These are phyloP conservation scores for Fusarium palustre DNA, from an alignment of 2,329 filamentous ascomycete genomes.

Conservation along the genomic window DNA sequence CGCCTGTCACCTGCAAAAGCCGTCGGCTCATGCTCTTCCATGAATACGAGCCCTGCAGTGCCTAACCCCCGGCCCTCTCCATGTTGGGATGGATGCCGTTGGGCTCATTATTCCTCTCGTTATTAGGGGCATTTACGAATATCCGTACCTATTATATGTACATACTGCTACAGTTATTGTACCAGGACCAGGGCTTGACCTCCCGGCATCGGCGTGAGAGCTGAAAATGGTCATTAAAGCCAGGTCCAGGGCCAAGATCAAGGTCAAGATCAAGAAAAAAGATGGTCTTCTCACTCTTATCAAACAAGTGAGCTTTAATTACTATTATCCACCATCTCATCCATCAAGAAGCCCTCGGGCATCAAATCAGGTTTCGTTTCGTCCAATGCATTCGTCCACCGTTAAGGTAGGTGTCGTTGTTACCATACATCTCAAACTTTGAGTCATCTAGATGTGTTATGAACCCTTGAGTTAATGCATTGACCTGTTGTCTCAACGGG, in stretches of 20 bases:
- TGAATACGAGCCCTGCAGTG: slow-evolving; percentile 44
- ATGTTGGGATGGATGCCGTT: slow-evolving; percentile 4
- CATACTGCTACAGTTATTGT: slow-evolving; percentile 3
- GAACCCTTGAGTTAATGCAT: slow-evolving; percentile 38
- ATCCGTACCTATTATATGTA: background rate
- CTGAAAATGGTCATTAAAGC: slow-evolving; percentile 40
- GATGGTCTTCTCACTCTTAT: slow-evolving; percentile 24
- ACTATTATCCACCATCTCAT: slow-evolving; percentile 3
- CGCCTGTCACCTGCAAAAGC: slow-evolving; percentile 43
- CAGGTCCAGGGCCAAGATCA: slow-evolving; percentile 10
- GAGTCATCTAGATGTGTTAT: slow-evolving; percentile 14
- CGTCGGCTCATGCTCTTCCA: slow-evolving; percentile 32
- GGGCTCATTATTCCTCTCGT: background rate
- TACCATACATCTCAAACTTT: slow-evolving; percentile 8
- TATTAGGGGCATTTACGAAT: slow-evolving; percentile 24
- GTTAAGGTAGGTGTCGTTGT: background rate
- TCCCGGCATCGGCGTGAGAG: slow-evolving; percentile 35
- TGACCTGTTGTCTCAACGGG: slow-evolving; percentile 1
- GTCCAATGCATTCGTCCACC: slow-evolving; percentile 25
- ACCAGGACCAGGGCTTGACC: slow-evolving; percentile 9
- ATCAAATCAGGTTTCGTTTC: slow-evolving; percentile 11
- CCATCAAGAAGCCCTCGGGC: slow-evolving; percentile 2
- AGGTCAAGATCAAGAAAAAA: slow-evolving; percentile 11
- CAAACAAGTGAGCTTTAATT: slow-evolving; percentile 33
- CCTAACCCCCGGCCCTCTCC: slow-evolving; percentile 5